Percentiles rank a stretch among this genome's conserved stretches.
These are phyloP conservation scores for Mycena sanguinolenta DNA, from an alignment of 768 basidiomycete species.

Conservation along the genomic window DNA sequence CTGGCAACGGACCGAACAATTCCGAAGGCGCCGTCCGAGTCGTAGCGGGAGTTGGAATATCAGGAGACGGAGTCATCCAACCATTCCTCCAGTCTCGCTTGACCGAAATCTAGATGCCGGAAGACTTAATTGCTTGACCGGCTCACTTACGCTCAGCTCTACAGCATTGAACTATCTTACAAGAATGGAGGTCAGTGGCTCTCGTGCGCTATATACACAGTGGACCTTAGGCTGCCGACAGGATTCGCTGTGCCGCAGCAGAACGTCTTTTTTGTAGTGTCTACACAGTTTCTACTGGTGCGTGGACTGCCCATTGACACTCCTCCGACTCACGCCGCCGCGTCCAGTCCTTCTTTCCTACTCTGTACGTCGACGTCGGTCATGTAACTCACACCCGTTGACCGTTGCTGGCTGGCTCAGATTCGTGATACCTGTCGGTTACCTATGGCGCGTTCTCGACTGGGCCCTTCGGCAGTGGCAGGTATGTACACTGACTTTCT, in stretches of 20 bases:
- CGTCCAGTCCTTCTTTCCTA: constrained; percentile 71
- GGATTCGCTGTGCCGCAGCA: constrained; percentile 66
- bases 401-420: constrained; percentile 39
- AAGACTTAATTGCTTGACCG: neutral
- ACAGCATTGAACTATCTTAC: constrained; percentile 50
- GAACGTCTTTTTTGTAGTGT: constrained; percentile 65
- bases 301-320: constrained; percentile 24
- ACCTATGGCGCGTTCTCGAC: constrained; percentile 66
- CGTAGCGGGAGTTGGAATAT: neutral
- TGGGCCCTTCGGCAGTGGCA: constrained; percentile 70
- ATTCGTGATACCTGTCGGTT: constrained; percentile 63
- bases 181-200: constrained; percentile 56
- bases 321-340: neutral
- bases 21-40: neutral
- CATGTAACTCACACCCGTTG: neutral
- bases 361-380: constrained; percentile 49
- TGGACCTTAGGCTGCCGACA: constrained; percentile 41
- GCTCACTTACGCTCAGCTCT: neutral
- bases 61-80: too few species aligned
- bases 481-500: constrained; percentile 46
- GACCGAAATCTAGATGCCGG: neutral
- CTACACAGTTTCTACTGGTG: constrained; percentile 62
- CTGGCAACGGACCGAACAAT: too few species aligned
- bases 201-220: neutral
- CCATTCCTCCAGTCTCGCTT: neutral